phyloP scores from a whole-genome alignment of 2,329 filamentous ascomycete genomes.

The Nannizzia gypsea region DNA sequence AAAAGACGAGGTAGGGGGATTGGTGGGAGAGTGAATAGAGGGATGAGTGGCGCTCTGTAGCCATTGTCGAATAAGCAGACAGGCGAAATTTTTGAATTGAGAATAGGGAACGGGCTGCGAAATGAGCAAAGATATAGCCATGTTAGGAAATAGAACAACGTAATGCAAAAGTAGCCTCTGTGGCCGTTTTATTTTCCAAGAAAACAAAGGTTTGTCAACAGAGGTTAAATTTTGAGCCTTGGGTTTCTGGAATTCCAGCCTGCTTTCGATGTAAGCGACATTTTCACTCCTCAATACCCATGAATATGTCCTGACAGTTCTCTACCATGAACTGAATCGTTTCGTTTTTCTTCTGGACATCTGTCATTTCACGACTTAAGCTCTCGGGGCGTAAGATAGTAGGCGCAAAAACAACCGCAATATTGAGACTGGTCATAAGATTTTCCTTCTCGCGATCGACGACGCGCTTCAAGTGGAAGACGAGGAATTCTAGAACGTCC shows the following conservation, averaged over 20 bases:
- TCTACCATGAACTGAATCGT: conserved; percentile 90
- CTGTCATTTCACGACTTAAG: conserved; percentile 87
- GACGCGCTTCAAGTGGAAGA: conserved; percentile 85
- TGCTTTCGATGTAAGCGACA: background rate
- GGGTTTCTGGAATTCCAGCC: background rate
- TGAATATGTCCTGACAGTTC: conserved; percentile 72
- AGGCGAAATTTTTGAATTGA: too few relatives aligned
- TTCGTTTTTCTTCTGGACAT: conserved; percentile 86
- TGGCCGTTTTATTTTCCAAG: background rate
- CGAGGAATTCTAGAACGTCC: conserved; percentile 82
- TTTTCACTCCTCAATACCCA: conserved; percentile 18
- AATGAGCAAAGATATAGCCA: background rate
- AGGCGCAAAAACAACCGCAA: conserved; percentile 93
- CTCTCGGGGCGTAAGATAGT: conserved; percentile 91
- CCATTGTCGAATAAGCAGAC: background rate
- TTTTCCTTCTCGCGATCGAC: conserved; percentile 74
- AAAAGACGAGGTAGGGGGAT: background rate
- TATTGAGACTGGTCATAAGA: conserved; percentile 90
- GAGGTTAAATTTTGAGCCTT: background rate
- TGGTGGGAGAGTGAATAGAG: background rate
- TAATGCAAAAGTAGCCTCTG: background rate
- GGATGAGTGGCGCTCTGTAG: background rate
- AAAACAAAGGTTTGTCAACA: background rate
- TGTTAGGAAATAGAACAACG: background rate
- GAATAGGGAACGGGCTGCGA: background rate